Evolutionary conservation across 345 rosid genomes (phyloP), one percentile per base, ranked within the genome.

Genomic region (Boechera stricta): DNA sequence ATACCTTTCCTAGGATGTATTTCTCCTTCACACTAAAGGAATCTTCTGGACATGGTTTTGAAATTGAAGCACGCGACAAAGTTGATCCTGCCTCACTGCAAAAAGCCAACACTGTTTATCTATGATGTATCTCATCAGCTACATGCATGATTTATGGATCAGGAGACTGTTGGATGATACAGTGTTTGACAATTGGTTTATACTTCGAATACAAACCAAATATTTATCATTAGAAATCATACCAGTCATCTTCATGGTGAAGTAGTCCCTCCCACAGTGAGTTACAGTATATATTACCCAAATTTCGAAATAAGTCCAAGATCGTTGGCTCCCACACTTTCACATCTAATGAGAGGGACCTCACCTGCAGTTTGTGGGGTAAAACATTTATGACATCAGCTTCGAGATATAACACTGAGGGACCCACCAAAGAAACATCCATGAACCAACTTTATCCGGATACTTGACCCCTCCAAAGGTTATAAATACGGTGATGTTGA

Each of bases 241-340:
- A 93, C 98, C 89, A 62, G 74, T 71, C 82, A 66, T 80, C 74
- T 42, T 75, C 80, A 57, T 71, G 79, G 57, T 71, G 87, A 74
- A 85, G 93, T 45, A 73, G 44, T 51, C 91, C 91, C 74, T 93
- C 98, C 98, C 98, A 93, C 59, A 91, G n/a, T 10, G 98, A 91
- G 67, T 93, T 93, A 71, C 94, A 89, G 75, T 86, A 93, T 31
- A 78, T 71, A 81, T 93, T 93, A n/a, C 98, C 98, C 83, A 93
- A 79, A 33, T 78, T 65, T 48, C 80, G 78, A 72, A 93, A 93
- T 67, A 93, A 78, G 56, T 91, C 89, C 90, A 93, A 78, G 32
- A 93, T 80, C 10, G 97, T 82, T 76, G 92, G 86, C 81, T 93
- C 98, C 98, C 98, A 93, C 44, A 91, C 94, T 84, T 85, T 91